phyloP scores from a whole-genome alignment of 2,329 filamentous ascomycete species.

The Dactylonectria estremocensis region DNA sequence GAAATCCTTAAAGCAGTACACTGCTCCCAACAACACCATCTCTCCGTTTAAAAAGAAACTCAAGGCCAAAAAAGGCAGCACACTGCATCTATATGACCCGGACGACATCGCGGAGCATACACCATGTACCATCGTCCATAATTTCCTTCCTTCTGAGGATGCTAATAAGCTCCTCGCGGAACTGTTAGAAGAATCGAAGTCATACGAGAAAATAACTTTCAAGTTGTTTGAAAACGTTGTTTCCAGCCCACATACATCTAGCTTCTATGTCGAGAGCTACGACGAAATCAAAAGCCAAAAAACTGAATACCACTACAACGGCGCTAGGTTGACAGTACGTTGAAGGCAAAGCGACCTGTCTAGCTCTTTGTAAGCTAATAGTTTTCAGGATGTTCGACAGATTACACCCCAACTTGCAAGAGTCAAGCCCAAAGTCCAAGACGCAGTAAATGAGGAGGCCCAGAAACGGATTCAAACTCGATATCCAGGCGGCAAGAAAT shows the following conservation, averaged over 20 bases:
- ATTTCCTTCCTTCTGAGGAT: constrained; percentile 81
- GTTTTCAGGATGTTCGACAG: constrained; percentile 77
- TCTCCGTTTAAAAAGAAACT: constrained; percentile 62
- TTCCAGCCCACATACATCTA: constrained; percentile 85
- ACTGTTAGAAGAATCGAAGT: constrained; percentile 79
- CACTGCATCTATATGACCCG: constrained; percentile 86
- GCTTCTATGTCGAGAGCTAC: constrained; percentile 84
- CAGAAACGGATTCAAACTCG: constrained; percentile 75
- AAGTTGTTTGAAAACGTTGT: constrained; percentile 92
- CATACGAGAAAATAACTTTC: constrained; percentile 81
- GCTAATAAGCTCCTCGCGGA: constrained; percentile 84
- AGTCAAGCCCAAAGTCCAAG: constrained; percentile 79
- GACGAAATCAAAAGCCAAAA: constrained; percentile 80
- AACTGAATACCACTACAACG: constrained; percentile 89
- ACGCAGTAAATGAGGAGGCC: constrained; percentile 85
- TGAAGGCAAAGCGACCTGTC: neutral
- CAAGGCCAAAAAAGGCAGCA: constrained; percentile 83
- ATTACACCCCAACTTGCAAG: constrained; percentile 81
- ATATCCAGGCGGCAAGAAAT: constrained; percentile 80
- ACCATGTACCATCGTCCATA: constrained; percentile 92
- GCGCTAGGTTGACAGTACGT: constrained; percentile 75
- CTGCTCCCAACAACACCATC: constrained; percentile 40
- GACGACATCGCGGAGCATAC: constrained; percentile 86
- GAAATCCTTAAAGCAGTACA: constrained; percentile 73
- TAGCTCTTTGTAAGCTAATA: constrained; percentile 17